Base-by-base conservation (phyloP, 2,329 filamentous ascomycete genomes). In the Alternaria panax region DNA sequence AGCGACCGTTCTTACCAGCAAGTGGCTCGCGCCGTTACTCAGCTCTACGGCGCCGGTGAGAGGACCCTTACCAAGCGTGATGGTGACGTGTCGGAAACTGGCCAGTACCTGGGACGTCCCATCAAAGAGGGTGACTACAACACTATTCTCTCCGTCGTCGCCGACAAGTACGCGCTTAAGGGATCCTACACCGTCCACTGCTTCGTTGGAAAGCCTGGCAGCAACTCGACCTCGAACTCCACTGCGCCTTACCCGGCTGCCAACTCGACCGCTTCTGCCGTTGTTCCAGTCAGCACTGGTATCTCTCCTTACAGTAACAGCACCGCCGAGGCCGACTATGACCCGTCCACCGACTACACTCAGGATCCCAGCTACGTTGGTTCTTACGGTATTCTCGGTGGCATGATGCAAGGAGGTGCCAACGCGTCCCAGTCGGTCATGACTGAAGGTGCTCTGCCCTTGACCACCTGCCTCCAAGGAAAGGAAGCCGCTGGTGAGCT, bases 1-100 rank as follows among this genome's bases (percentile, higher is more conserved):
- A 63, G 62, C 54, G 62, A 65, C 34, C 63, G 64, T 42, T 57
- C 60, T 34, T 68, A 67, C 54, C 42, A 61, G 2, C 63, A 71
- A 36, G 71, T 76, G 24, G 61, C 65, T 22, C 57, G 57, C 27
- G 70, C 73, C 42, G 67, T 78, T 30, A 72, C 68, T 58, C 62
- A 51, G 51, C 69, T 75, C 30, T 78, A 78, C 53, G 69, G 70
- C 22, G 62, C 55, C 16, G 87, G 86, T n/a, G 71, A 72, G 48
- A 82, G 64, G 55, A 57, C 64, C 22, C 58, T 71, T 11, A 66
- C 30, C 65, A 74, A 69, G 67, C 70, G 73, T 55, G 57, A 55
- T 8, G 43, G 45, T 25, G 47, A 63, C 18, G 24, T 50, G 16
- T 38, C 57, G 16, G n/a, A 28, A 7, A 67, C 60, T 36, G 68